Conservation (phyloP, 2,329 filamentous ascomycete genomes). For the Colletotrichum tropicale region DNA sequence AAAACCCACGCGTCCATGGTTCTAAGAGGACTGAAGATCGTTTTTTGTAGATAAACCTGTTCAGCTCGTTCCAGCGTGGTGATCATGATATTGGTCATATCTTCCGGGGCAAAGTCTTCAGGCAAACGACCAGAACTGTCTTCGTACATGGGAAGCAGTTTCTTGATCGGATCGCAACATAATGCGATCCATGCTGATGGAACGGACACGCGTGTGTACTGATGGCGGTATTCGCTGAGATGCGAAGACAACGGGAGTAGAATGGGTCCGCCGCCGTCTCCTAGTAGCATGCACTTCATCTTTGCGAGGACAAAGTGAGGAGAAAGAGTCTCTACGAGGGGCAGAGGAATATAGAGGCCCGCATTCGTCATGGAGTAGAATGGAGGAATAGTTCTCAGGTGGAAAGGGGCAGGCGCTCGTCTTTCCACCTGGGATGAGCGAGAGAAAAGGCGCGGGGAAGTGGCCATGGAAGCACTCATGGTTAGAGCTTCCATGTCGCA, state of each 20-base stretch:
- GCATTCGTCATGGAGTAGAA: not conserved
- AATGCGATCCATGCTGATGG: not conserved
- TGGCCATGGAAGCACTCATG: not conserved
- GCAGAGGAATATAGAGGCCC: not conserved
- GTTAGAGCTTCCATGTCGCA: not conserved
- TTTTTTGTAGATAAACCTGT: not conserved
- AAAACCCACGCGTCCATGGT: not conserved
- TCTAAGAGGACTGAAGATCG: not conserved
- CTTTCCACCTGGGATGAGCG: not conserved
- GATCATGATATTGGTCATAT: not conserved
- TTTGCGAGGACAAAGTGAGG: not conserved
- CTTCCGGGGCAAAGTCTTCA: not conserved
- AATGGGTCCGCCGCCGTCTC: not conserved
- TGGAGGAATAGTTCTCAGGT: not conserved
- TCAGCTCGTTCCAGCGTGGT: not conserved
- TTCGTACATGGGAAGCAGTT: not conserved
- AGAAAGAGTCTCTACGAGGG: not conserved
- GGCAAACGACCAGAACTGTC: too few species aligned
- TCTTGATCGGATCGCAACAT: not conserved
- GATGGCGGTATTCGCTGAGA: not conserved
- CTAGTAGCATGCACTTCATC: not conserved
- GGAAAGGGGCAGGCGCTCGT: not conserved
- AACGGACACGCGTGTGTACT: not conserved
- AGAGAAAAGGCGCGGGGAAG: not conserved
- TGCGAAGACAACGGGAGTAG: not conserved